Evolutionary conservation across 306 rosid species (phyloP), one percentile per base, ranked within the genome.

Genomic region (Morella rubra): DNA sequence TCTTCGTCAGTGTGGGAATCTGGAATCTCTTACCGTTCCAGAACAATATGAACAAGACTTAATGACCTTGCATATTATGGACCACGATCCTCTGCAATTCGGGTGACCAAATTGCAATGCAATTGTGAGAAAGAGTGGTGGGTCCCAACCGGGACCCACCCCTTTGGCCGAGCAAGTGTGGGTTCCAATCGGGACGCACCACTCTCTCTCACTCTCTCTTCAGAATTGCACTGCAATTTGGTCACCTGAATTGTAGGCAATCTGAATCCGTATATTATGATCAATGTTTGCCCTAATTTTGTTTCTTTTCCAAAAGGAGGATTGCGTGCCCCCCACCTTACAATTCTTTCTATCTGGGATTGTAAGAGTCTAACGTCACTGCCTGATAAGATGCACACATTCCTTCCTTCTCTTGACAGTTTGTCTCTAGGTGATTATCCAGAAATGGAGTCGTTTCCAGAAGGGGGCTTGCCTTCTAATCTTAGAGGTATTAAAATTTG

Each of bases 401-500:
- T 53, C 40, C 73, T 75, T 49, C 80, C 80, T 12, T 76, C 69
- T 42, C 77, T 81, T 52, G 32, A 53, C 42, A 16, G 41, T 1
- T 19, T 75, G 61, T 15, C 5, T 2, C 16, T 75, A 70, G 18
- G 1, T 8, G 18, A 58, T 0, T 80, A 80, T 44, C 76, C 72
- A 61, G 56, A 80, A 27, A 47, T 80, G 9, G 80, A 80, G 71
- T 60, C 77, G n/a, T 75, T 80, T 51, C 66, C 77, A 16, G 69
- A 70, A 14, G 84, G 73, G 19, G 76, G 80, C 62, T 53, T 75
- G 80, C 84, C 84, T 7, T 11, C 46, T 18, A 5, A 59, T 8
- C 72, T 80, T 13, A 8, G 8, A 3, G 24, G 10, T 14, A 56
- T 81, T 27, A n/a, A 16, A 19, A 44, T 81, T 6, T 4, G 5